Evolutionary conservation across 2,329 filamentous ascomycete genomes (phyloP).

Genomic region (Clonostachys sp.): DNA sequence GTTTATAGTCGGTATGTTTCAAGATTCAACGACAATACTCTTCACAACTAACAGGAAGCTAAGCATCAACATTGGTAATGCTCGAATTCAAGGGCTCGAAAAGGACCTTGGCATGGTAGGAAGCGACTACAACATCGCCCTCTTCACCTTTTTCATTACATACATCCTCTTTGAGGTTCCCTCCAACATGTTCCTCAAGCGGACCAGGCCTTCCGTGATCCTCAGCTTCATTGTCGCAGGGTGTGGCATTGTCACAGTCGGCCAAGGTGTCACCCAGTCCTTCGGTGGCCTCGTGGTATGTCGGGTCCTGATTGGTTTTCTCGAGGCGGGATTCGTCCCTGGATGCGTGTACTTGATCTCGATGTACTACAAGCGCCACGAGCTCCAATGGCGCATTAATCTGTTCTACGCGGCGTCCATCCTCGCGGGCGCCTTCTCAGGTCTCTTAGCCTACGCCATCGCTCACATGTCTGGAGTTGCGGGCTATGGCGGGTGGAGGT

Average conservation of each 20-base stretch:
- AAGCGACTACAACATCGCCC: conserved; percentile 35
- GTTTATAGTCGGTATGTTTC: no score
- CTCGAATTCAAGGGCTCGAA: conserved; percentile 34
- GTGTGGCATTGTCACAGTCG: conserved; percentile 31
- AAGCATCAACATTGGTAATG: conserved; percentile 42
- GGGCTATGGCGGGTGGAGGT: conserved; percentile 38
- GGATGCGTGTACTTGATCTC: conserved; percentile 20
- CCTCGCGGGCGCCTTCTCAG: conserved; percentile 35
- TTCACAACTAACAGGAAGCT: conserved; percentile 12
- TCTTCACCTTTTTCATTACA: conserved; percentile 31
- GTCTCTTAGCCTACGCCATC: conserved; percentile 37
- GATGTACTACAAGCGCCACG: conserved; percentile 20
- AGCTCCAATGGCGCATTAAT: conserved; percentile 18
- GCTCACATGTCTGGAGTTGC: conserved; percentile 34
- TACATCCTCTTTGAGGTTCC: conserved; percentile 40
- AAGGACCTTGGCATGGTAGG: conserved; percentile 33
- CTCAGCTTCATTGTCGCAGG: conserved; percentile 29
- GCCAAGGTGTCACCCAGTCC: conserved; percentile 28
- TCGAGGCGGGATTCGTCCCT: conserved; percentile 34
- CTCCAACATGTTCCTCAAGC: conserved; percentile 39
- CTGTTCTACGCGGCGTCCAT: conserved; percentile 28
- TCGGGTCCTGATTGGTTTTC: conserved; percentile 30
- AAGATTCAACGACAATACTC: no score
- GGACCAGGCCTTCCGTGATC: conserved; percentile 30
- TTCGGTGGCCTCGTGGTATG: conserved; percentile 22